phyloP scores from a whole-genome alignment of 176 grass and related monocot genomes.

The Triticum monococcum region DNA sequence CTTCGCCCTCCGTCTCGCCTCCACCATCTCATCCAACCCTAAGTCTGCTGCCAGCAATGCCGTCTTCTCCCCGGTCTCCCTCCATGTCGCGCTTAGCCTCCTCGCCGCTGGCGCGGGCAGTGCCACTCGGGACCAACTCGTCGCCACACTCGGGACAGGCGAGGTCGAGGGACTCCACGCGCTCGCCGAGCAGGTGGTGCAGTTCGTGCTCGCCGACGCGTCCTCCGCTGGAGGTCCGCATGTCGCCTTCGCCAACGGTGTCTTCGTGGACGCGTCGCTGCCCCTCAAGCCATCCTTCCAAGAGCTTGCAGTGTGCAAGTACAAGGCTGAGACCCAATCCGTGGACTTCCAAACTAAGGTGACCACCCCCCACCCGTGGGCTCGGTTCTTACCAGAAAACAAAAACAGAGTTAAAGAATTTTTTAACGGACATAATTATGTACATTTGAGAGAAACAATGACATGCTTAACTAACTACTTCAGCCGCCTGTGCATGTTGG shows the following conservation, averaged over 20 bases:
- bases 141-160: constrained; percentile 29
- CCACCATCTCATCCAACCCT: constrained; percentile 30
- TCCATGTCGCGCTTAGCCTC: constrained; percentile 81
- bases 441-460: too few relatives aligned
- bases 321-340: background rate
- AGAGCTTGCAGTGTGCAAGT: background rate
- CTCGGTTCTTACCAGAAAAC: background rate
- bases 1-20: constrained; percentile 64
- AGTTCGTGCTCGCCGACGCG: background rate
- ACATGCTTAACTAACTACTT: too few relatives aligned
- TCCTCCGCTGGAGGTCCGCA: background rate
- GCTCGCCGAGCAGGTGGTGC: constrained; percentile 8
- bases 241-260: background rate
- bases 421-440: too few relatives aligned
- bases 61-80: constrained; percentile 82
- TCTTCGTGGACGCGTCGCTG: background rate
- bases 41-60: constrained; percentile 26
- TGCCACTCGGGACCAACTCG: constrained; percentile 58
- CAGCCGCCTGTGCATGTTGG: too few relatives aligned
- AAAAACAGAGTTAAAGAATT: background rate
- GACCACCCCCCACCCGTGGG: background rate
- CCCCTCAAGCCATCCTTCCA: background rate
- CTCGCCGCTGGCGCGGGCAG: constrained; percentile 57
- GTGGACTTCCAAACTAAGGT: constrained; percentile 11
- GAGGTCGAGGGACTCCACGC: background rate